Base-by-base conservation (phyloP, 257 asterid species). In the Coffea canephora region DNA sequence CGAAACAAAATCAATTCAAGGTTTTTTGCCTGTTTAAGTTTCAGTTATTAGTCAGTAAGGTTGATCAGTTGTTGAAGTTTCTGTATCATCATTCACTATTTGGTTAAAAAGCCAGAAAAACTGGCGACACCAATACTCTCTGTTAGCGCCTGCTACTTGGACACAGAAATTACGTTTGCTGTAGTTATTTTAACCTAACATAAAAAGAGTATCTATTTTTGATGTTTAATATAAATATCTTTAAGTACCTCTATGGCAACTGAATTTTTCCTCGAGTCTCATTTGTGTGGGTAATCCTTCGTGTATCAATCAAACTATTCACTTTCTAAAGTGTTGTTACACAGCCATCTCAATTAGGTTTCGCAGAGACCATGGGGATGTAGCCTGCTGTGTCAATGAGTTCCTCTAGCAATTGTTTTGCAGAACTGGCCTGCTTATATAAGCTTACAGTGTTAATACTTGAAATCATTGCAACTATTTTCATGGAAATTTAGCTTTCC, bases 1-100 rank as follows among this genome's bases (percentile, higher is more conserved):
- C 91, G 77, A 88, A 84, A 73, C 88, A 91, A 72, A 89, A 80
- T 73, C 97, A 89, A 81, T 55, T 64, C 84, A 95, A 95, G 99
- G 99, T 95, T 82, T 77, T 84, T 80, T 77, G 70, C 81, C 71
- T 73, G 65, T 27, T 54, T 76, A 54, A 39, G 39, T 75, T 67
- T 45, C 41, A 46, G 72, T 80, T 36, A 61, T 73, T 57, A 62
- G 75, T 54, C 59, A 19, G 1, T 18, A 64, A 27, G 41, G 27
- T 23, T 77, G 39, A 21, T 61, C 54, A 50, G 64, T 54, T 54
- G 11, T 71, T 77, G 67, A 39, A 73, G 36, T 73, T 75, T 69
- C 54, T 78, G 55, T 46, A 36, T 78, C 49, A 43, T 81, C 31
- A 41, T 27, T 41, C 39, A 55, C 7, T 34, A 34, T 36, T 39